Conservation (phyloP, 495 filamentous ascomycete species). For the Aeminium ludgeri region DNA sequence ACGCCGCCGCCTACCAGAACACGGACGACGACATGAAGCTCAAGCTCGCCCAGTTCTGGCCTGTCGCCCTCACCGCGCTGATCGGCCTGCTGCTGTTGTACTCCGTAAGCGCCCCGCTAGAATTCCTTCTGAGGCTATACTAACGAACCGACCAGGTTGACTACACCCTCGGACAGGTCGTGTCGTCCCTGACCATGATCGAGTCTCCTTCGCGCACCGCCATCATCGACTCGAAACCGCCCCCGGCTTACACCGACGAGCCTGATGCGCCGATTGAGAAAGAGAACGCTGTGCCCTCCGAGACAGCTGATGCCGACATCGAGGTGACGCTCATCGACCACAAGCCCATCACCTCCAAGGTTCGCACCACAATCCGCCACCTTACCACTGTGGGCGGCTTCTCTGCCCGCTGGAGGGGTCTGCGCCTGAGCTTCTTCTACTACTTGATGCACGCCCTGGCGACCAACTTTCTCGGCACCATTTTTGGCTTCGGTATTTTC, state of each 20-base stretch:
- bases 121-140: background rate
- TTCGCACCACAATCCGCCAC: slow-evolving; percentile 40
- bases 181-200: slow-evolving; percentile 43
- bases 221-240: slow-evolving; percentile 32
- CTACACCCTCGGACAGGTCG: slow-evolving; percentile 43
- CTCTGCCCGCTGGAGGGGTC: slow-evolving; percentile 42
- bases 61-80: slow-evolving; percentile 15
- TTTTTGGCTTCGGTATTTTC: slow-evolving; percentile 23
- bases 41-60: slow-evolving; percentile 4
- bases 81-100: slow-evolving; percentile 14
- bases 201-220: slow-evolving; percentile 44
- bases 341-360: slow-evolving; percentile 42
- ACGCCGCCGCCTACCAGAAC: slow-evolving; percentile 8
- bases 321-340: slow-evolving; percentile 23
- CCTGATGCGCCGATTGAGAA: slow-evolving; percentile 19
- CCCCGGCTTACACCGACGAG: slow-evolving; percentile 20
- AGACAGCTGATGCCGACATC: slow-evolving; percentile 16
- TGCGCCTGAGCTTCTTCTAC: slow-evolving; percentile 28
- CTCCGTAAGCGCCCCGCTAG: slow-evolving; percentile 3
- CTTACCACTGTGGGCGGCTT: slow-evolving; percentile 38
- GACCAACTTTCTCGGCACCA: slow-evolving; percentile 17
- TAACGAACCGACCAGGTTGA: slow-evolving; percentile 19
- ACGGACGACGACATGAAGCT: slow-evolving; percentile 1
- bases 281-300: slow-evolving; percentile 14
- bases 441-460: slow-evolving; percentile 16